Evolutionary conservation across 1,139 yeast species (phyloP).

Genomic region (Tardiomyces digboiensis): DNA sequence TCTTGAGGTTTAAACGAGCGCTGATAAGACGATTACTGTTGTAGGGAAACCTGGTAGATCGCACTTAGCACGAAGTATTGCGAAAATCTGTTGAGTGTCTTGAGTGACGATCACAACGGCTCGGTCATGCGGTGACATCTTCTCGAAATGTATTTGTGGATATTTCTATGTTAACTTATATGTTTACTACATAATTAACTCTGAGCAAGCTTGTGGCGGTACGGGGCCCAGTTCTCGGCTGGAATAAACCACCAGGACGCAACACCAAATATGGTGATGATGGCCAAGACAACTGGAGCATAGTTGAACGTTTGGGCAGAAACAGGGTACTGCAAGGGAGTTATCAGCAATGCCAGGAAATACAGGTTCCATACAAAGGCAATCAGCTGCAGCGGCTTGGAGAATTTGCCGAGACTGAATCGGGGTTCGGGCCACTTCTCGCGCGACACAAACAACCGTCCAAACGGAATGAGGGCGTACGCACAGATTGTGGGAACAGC

Average conservation of each 20-base stretch:
- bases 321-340: slow-evolving; percentile 61
- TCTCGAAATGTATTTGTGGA: too few species aligned
- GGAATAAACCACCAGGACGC: slow-evolving; percentile 39
- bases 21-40: too few species aligned
- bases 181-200: too few species aligned
- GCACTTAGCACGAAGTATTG: too few species aligned
- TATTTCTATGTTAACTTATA: too few species aligned
- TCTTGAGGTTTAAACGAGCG: too few species aligned
- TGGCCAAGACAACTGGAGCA: slow-evolving; percentile 54
- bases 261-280: slow-evolving; percentile 43
- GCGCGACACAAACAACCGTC: slow-evolving; percentile 17
- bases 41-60: too few species aligned
- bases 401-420: slow-evolving; percentile 16
- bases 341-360: slow-evolving; percentile 53
- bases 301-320: slow-evolving; percentile 58
- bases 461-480: slow-evolving; percentile 17
- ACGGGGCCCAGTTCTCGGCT: slow-evolving; percentile 13
- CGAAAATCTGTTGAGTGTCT: too few species aligned
- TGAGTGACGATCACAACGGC: too few species aligned
- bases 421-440: slow-evolving; percentile 9
- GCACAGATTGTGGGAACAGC: slow-evolving; percentile 20
- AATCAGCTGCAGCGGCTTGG: slow-evolving; percentile 22
- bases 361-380: slow-evolving; percentile 51
- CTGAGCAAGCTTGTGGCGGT: background rate
- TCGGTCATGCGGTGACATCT: too few species aligned